phyloP scores from a whole-genome alignment of 2,329 filamentous ascomycete genomes.

The Geosmithia flava region DNA sequence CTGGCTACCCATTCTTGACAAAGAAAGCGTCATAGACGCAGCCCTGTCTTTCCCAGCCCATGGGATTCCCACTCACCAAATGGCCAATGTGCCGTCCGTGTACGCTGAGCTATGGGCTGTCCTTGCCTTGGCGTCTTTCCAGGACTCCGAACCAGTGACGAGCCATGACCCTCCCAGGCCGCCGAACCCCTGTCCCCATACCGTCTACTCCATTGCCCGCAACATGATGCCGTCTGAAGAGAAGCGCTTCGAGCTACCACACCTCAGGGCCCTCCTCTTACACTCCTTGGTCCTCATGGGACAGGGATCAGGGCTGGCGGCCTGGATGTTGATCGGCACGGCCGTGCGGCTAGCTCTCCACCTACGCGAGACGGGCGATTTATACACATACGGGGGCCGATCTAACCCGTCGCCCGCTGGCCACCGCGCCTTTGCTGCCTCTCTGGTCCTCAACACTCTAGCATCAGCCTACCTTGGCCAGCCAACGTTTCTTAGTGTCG shows the following conservation, averaged over 20 bases:
- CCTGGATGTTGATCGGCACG: slow-evolving; percentile 52
- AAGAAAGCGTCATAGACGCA: slow-evolving; percentile 31
- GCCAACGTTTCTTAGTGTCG: slow-evolving; percentile 34
- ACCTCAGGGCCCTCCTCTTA: slow-evolving; percentile 29
- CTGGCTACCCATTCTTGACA: slow-evolving; percentile 1
- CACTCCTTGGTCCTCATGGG: slow-evolving; percentile 51
- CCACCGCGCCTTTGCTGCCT: slow-evolving; percentile 29
- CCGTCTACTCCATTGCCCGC: slow-evolving; percentile 38
- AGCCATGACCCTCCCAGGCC: neutral
- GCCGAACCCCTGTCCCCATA: slow-evolving; percentile 5
- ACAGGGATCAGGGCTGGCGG: slow-evolving; percentile 38
- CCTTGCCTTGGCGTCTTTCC: slow-evolving; percentile 43
- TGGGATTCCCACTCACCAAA: slow-evolving; percentile 11
- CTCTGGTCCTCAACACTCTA: slow-evolving; percentile 49
- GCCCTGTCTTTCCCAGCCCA: slow-evolving; percentile 27
- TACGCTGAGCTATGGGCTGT: slow-evolving; percentile 48
- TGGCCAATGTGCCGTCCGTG: slow-evolving; percentile 16
- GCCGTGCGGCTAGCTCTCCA: slow-evolving; percentile 35
- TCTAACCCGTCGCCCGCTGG: neutral
- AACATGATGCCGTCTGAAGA: slow-evolving; percentile 35
- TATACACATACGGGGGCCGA: neutral
- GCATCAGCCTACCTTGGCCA: slow-evolving; percentile 38
- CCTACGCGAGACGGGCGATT: slow-evolving; percentile 4
- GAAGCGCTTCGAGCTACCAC: slow-evolving; percentile 30
- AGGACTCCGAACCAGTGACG: slow-evolving; percentile 21